Evolutionary conservation across 768 basidiomycete genomes (phyloP), one percentile per base, ranked within the genome.

Genomic region (Panaeolus cyanescens): DNA sequence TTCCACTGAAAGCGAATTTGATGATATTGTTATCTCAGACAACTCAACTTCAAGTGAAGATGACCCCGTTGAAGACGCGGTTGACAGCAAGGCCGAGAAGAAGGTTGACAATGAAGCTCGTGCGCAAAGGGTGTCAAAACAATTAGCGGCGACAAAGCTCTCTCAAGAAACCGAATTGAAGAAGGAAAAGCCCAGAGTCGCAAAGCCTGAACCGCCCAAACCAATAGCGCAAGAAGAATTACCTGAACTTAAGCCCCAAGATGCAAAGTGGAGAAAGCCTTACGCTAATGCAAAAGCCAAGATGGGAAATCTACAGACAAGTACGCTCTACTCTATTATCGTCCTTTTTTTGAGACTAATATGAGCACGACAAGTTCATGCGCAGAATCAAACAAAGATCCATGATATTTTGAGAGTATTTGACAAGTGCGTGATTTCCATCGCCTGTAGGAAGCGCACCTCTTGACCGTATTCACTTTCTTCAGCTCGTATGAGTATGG

Each of bases 351-450:
- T 30, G 30, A n/a, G 31, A 19, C 34, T 19, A n/a, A 32, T 30
- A 7, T 42, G 2, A 22, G 54, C 12, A 30, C 32, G 17, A 28
- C 28, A 31, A 94, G 92, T 93, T 32, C 91, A 94, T 71, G 79
- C 74, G 0, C 77, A 88, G 63, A 79, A 77, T 3, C 81, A 90
- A 67, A 85, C 81, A 40, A 85, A 77, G 64, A 79, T 93, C 4
- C 82, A 91, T 62, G 82, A 90, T 45, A 90, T 93, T 54, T 83
- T 94, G 25, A 85, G 89, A 12, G 82, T 87, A n/a, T 93, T 93
- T 66, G 93, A 94, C 69, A 74, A 91, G 88, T 90, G 67, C 61
- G 83, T 71, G 20, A 57, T 39, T 37, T 6, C 32, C n/a, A 37
- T 22, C 28, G 33, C 54, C 40, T n/a, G 22, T 59, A 22, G 19